phyloP scores from a whole-genome alignment of 176 grass and related monocot genomes.

The Poa annua region DNA sequence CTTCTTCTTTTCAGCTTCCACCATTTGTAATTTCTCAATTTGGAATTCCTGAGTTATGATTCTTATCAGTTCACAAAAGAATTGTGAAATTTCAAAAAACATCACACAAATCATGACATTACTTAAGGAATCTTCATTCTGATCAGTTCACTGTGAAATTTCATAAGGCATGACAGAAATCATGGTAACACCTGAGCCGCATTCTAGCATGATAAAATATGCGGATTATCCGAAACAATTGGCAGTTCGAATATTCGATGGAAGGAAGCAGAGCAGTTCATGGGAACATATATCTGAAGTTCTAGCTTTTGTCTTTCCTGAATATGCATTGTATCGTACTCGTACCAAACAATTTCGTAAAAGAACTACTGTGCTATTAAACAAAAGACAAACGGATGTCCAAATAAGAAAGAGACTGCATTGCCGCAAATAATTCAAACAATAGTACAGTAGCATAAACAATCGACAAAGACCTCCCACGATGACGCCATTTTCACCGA shows the following conservation, averaged over 20 bases:
- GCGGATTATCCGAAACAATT: background rate
- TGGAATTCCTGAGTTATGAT: constrained; percentile 65
- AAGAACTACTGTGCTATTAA: background rate
- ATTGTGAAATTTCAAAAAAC: background rate
- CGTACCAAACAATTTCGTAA: background rate
- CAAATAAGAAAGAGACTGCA: background rate
- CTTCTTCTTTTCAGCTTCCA: constrained; percentile 86
- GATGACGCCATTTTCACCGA: constrained; percentile 17
- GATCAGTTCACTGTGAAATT: too few relatives aligned
- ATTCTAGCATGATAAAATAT: background rate
- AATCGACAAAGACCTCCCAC: background rate
- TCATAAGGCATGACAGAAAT: too few relatives aligned
- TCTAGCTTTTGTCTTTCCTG: background rate
- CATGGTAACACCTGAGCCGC: background rate
- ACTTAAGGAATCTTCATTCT: too few relatives aligned
- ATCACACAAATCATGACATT: background rate
- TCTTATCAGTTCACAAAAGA: constrained; percentile 16
- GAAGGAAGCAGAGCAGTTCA: background rate
- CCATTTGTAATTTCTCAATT: constrained; percentile 74
- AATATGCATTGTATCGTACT: background rate
- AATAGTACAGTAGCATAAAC: constrained; percentile 1
- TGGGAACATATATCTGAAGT: background rate
- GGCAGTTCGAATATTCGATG: background rate
- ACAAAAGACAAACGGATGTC: background rate
- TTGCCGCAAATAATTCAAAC: background rate